Base-by-base conservation (phyloP, 164 flowering plant genomes). In the Liquidambar formosana region DNA sequence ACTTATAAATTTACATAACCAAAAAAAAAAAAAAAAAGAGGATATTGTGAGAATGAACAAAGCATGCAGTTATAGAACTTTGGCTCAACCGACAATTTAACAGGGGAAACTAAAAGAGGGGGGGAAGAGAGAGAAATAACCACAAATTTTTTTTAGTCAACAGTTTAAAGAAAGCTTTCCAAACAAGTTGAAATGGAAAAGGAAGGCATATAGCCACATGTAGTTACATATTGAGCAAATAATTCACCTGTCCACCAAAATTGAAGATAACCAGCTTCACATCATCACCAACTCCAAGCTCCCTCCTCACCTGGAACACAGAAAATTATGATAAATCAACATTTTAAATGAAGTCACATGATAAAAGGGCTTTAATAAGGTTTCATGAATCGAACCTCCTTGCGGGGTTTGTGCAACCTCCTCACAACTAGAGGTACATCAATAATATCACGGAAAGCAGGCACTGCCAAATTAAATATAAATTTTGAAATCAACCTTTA, bases 371-470 rank as follows among this genome's bases (percentile, higher is more conserved):
- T 26, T n/a, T 18, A 43, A 26, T n/a, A 19, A 28, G 33, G 57
- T 27, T 19, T 19, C 23, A 28, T 11, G 16, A 65, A 14, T 1
- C 73, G 64, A 65, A 92, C 98, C 97, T 94, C 91, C 58, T 82
- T 74, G 47, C 92, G 85, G 23, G 92, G 76, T 80, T 80, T 93
- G 86, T 89, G 97, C 67, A 89, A 73, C 80, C 94, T 88, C 79
- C 99, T 84, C 61, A 95, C 99, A 68, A 95, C 97, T 54, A 95
- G 80, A 46, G 99, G 99, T 33, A 91, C 93, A 80, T 95, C 99
- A 78, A 95, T 80, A 44, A 84, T 91, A 90, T 93, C 99, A 64
- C 92, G 91, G 60, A 93, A 95, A 73, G 98, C 99, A 72, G 99
- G 99, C 97, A 93, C 99, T 95, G 87, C 57, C 76, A 81, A 57